phyloP scores from a whole-genome alignment of 768 basidiomycete species.

The Nidularia pulvinata region DNA sequence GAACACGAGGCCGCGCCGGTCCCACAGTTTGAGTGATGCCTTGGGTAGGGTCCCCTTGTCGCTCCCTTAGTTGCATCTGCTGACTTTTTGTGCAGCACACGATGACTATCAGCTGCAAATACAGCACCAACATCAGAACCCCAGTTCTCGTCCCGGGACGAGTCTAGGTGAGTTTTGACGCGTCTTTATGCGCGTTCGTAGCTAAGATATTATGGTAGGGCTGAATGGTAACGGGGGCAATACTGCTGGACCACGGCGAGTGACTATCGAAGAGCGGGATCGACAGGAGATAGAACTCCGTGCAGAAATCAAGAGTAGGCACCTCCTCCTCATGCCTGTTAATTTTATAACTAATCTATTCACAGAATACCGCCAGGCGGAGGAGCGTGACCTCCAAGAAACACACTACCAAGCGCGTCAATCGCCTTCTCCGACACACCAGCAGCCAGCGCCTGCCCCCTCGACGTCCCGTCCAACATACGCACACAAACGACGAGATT shows the following conservation, averaged over 20 bases:
- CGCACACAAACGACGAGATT: conserved; percentile 68
- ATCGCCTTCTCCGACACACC: conserved; percentile 48
- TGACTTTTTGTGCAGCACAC: conserved; percentile 19
- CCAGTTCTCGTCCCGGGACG: conserved; percentile 29
- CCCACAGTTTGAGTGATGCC: conserved; percentile 78
- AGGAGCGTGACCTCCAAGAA: conserved; percentile 22
- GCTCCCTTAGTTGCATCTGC: conserved; percentile 6
- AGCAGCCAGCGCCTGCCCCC: conserved; percentile 4
- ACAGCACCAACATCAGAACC: conserved; percentile 28
- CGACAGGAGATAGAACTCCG: conserved; percentile 41
- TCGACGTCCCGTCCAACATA: conserved; percentile 22
- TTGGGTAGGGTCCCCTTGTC: conserved; percentile 23
- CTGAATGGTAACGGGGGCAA: conserved; percentile 22
- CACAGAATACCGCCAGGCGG: conserved; percentile 32
- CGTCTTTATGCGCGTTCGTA: background rate
- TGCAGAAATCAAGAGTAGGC: background rate
- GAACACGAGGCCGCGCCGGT: conserved; percentile 62
- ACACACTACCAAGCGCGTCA: conserved; percentile 35
- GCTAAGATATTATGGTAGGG: conserved; percentile 6
- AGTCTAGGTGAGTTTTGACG: conserved; percentile 22
- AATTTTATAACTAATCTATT: background rate
- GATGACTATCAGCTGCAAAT: conserved; percentile 37
- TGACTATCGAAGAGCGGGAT: conserved; percentile 34
- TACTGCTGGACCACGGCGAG: conserved; percentile 29
- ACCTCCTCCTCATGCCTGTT: background rate